Percentiles rank a stretch among this genome's conserved stretches.
Conservation (phyloP, 2,329 filamentous ascomycete species). For the Microcera coccophila region DNA sequence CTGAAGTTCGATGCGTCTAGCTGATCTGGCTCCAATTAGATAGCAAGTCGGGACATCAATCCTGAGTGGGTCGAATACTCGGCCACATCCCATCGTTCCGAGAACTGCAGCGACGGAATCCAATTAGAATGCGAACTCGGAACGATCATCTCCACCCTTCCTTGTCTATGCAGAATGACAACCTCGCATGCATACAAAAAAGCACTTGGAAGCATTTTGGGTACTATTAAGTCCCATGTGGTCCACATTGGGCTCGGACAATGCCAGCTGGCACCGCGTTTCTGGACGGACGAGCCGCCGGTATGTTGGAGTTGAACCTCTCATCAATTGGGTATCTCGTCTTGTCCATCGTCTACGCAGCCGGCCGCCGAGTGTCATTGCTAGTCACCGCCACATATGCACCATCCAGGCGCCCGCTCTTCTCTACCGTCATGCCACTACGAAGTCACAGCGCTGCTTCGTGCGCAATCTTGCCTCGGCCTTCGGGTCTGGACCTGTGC, state of each 20-base stretch:
- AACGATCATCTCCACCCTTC: constrained; percentile 21
- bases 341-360: constrained; percentile 19
- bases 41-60: constrained; percentile 5
- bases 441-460: constrained; percentile 14
- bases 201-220: constrained; percentile 17
- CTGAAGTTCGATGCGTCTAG: constrained; percentile 6
- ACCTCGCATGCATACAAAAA: constrained; percentile 20
- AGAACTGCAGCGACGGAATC: constrained; percentile 16
- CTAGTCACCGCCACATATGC: constrained; percentile 15
- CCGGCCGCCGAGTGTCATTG: constrained; percentile 15
- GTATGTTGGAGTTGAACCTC: constrained; percentile 16
- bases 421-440: constrained; percentile 14
- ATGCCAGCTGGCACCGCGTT: constrained; percentile 47
- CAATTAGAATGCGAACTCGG: constrained; percentile 22
- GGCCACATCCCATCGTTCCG: constrained; percentile 15
- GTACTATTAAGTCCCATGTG: constrained; percentile 19
- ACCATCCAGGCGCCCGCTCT: constrained; percentile 15
- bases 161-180: constrained; percentile 18
- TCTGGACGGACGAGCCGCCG: constrained; percentile 37
- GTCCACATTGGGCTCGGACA: constrained; percentile 23
- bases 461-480: constrained; percentile 1
- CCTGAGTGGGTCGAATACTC: constrained; percentile 13
- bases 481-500: background rate
- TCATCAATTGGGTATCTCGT: constrained; percentile 26
- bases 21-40: constrained; percentile 21